Conservation (phyloP, 2,329 filamentous ascomycete genomes). For the Cryphonectria carpinicola region DNA sequence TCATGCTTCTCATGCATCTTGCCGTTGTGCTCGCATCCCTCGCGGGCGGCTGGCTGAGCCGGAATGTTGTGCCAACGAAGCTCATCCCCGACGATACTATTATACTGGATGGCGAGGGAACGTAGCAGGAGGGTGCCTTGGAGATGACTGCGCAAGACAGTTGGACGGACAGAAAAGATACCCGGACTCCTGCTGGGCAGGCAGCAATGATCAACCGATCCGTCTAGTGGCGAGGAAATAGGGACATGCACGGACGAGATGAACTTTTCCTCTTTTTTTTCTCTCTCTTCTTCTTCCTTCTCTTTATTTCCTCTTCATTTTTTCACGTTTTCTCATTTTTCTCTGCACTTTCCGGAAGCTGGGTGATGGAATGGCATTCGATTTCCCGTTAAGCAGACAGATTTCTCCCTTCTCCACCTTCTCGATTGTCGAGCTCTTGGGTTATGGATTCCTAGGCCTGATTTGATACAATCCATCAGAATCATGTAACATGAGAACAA, state of each 20-base stretch:
- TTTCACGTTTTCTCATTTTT: too few relatives aligned
- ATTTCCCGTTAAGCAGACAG: neutral
- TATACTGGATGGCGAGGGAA: neutral
- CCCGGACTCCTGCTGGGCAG: neutral
- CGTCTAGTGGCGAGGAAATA: neutral
- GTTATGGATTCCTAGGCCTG: neutral
- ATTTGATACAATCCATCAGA: too few relatives aligned
- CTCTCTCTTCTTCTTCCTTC: too few relatives aligned
- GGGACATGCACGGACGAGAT: neutral
- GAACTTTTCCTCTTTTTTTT: too few relatives aligned
- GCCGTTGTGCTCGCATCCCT: constrained; percentile 25
- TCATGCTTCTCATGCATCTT: constrained; percentile 32
- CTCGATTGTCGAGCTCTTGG: neutral
- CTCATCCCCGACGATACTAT: constrained; percentile 4
- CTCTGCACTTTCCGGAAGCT: neutral
- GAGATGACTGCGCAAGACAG: neutral
- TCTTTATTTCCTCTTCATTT: too few relatives aligned
- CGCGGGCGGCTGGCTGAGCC: constrained; percentile 28
- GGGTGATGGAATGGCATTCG: neutral
- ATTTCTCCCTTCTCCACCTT: too few relatives aligned
- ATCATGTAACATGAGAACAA: neutral
- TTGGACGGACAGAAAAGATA: neutral
- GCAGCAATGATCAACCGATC: neutral
- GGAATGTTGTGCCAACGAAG: constrained; percentile 22
- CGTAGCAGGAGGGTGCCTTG: neutral